Evolutionary conservation across 345 rosid genomes (phyloP).

Genomic region (Adansonia digitata): DNA sequence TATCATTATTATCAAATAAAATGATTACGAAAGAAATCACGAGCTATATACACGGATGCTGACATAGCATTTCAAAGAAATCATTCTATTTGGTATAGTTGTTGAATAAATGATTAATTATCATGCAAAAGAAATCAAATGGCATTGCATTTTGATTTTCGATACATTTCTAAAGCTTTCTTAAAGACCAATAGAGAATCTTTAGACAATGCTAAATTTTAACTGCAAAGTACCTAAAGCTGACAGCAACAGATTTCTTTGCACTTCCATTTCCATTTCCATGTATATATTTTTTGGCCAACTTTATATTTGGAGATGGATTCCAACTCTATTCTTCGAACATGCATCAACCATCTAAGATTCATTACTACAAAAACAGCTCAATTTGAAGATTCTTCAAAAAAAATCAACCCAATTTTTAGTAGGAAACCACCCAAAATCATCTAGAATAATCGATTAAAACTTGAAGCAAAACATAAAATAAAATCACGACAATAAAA

Average conservation of each 20-base stretch:
- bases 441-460: neutral
- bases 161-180: neutral
- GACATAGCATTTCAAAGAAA: neutral
- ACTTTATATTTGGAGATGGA: too few species aligned
- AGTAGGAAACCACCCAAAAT: neutral
- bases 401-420: neutral
- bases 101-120: neutral
- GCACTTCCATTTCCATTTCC: neutral
- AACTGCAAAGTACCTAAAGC: neutral
- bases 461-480: neutral
- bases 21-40: neutral
- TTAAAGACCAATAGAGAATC: neutral
- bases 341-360: too few species aligned
- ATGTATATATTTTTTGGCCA: too few species aligned
- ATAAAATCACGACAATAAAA: neutral
- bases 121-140: neutral
- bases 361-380: neutral
- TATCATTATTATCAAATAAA: neutral
- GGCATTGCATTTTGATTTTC: neutral
- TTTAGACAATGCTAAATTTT: neutral
- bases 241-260: neutral
- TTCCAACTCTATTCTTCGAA: too few species aligned
- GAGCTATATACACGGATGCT: neutral
- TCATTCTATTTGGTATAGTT: neutral
- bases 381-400: neutral